Conservation (phyloP, 495 filamentous ascomycete species). For the Talaromyces stipitatus region DNA sequence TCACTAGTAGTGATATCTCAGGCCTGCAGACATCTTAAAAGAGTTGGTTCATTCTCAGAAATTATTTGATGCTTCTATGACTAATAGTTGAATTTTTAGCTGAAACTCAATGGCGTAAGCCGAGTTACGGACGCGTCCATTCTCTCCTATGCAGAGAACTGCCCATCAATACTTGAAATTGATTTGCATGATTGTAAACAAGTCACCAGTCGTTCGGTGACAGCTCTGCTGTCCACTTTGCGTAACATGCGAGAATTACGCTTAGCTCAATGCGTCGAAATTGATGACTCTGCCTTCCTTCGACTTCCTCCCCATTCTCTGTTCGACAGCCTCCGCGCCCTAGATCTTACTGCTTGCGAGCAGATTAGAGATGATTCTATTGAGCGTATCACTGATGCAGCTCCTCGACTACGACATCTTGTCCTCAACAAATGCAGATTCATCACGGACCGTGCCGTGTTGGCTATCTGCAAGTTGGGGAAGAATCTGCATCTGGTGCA, state of each 20-base stretch:
- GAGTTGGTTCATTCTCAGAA: constrained; percentile 45
- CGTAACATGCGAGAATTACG: constrained; percentile 81
- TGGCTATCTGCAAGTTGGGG: constrained; percentile 76
- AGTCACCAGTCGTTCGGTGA: constrained; percentile 74
- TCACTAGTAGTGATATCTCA: constrained; percentile 76
- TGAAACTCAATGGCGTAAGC: constrained; percentile 87
- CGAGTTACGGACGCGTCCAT: constrained; percentile 75
- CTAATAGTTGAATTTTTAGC: constrained; percentile 38
- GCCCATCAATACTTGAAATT: constrained; percentile 89
- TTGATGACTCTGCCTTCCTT: constrained; percentile 81
- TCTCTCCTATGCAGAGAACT: constrained; percentile 76
- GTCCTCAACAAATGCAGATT: constrained; percentile 90
- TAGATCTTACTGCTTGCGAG: constrained; percentile 85
- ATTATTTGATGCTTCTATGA: constrained; percentile 9
- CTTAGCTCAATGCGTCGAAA: constrained; percentile 71
- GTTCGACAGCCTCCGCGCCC: constrained; percentile 82
- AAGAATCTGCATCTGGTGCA: constrained; percentile 97
- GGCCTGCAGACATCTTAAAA: constrained; percentile 78
- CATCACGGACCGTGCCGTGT: constrained; percentile 84
- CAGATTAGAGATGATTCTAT: constrained; percentile 79
- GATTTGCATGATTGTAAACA: constrained; percentile 82
- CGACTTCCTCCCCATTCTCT: constrained; percentile 59
- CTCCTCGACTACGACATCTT: constrained; percentile 84
- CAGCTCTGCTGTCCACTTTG: constrained; percentile 65
- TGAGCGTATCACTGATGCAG: constrained; percentile 74